A percentile compares a stretch with the other conserved stretches of the same genome.
phyloP scores from a whole-genome alignment of 2,329 filamentous ascomycete species.

The Sclerotinia borealis region DNA sequence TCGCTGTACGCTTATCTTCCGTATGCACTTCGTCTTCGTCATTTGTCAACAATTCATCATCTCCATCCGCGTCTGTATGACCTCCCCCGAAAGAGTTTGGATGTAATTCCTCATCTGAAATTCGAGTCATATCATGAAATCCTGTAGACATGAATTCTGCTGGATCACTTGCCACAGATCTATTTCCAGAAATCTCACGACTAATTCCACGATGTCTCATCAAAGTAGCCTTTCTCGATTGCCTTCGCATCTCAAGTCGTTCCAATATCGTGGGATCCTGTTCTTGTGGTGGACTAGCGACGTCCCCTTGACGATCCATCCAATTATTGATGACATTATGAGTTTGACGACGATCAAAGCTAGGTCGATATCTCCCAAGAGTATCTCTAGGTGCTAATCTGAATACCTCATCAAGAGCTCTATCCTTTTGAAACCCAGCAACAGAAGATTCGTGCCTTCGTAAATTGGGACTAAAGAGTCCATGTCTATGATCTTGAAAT shows the following conservation, averaged over 20 bases:
- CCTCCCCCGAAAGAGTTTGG: constrained; percentile 29
- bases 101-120: constrained; percentile 10
- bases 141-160: constrained; percentile 51
- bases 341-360: constrained; percentile 63
- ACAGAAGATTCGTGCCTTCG: constrained; percentile 80
- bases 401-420: constrained; percentile 87
- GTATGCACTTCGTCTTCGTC: constrained; percentile 61
- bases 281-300: constrained; percentile 51
- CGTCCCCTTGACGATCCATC: constrained; percentile 68
- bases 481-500: constrained; percentile 48
- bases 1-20: constrained; percentile 33
- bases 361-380: constrained; percentile 52
- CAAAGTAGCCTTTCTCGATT: constrained; percentile 21
- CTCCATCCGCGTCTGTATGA: constrained; percentile 61
- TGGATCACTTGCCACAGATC: constrained; percentile 58
- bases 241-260: constrained; percentile 44
- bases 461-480: constrained; percentile 66
- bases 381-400: constrained; percentile 62
- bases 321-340: constrained; percentile 80
- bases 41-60: constrained; percentile 82
- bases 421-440: constrained; percentile 82
- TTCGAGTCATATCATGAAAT: constrained; percentile 18
- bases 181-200: constrained; percentile 40
- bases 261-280: constrained; percentile 54
- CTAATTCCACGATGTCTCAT: constrained; percentile 17